These are phyloP conservation scores for Colletotrichum tropicale DNA, from an alignment of 2,329 filamentous ascomycete genomes.

Conservation along the genomic window DNA sequence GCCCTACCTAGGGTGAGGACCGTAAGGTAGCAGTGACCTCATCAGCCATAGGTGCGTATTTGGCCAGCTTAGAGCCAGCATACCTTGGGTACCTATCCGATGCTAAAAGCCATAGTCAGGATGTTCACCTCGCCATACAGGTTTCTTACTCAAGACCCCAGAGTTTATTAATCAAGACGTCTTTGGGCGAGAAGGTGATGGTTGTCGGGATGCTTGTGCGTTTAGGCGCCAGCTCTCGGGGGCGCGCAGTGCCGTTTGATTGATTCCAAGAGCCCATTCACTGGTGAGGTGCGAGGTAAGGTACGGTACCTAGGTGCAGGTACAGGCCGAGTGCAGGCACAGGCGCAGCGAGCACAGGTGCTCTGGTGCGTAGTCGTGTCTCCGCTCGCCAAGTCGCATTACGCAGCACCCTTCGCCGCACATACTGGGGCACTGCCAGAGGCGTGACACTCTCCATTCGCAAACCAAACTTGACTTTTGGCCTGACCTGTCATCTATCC, in stretches of 20 bases:
- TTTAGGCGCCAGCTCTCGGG: not conserved
- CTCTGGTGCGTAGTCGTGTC: not conserved
- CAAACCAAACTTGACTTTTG: not conserved
- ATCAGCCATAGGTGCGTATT: not conserved
- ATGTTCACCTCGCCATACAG: not conserved
- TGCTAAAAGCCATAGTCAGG: not conserved
- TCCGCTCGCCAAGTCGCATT: conserved; percentile 18
- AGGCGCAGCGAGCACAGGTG: not conserved
- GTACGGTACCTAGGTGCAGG: not conserved
- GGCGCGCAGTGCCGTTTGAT: not conserved
- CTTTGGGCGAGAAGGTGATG: not conserved
- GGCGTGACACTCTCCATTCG: not conserved
- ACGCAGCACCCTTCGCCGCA: conserved; percentile 12
- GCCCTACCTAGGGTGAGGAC: not conserved
- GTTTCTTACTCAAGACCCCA: not conserved
- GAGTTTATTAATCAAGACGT: not conserved
- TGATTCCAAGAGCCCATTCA: not conserved
- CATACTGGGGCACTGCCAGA: not conserved
- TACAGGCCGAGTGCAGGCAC: not conserved
- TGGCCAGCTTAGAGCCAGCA: not conserved
- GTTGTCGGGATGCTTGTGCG: not conserved
- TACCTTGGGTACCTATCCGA: not conserved
- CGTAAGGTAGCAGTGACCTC: not conserved
- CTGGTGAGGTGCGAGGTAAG: not conserved
- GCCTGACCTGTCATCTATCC: not conserved